Evolutionary conservation across 2,329 filamentous ascomycete species (phyloP).

Genomic region (Stylonectria norvegica): DNA sequence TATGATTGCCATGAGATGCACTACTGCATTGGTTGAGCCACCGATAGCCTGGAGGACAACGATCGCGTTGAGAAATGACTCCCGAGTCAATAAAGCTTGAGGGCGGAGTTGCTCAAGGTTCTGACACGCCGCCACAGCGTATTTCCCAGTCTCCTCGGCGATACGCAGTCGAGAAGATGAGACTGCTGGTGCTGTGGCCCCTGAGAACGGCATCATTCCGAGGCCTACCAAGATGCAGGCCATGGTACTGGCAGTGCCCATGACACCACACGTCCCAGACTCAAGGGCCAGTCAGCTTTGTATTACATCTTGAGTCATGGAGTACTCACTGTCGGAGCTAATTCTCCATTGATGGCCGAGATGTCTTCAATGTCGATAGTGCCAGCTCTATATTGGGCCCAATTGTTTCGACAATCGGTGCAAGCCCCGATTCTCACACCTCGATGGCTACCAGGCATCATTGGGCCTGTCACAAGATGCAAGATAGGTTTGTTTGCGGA

Average conservation of each 20-base stretch:
- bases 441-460: conserved; percentile 68
- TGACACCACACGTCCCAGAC: conserved; percentile 82
- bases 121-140: conserved; percentile 64
- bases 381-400: conserved; percentile 65
- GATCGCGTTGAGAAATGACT: conserved; percentile 79
- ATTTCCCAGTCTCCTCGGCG: conserved; percentile 67
- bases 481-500: conserved; percentile 70
- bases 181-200: conserved; percentile 74
- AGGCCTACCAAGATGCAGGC: conserved; percentile 78
- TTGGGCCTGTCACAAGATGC: conserved; percentile 67
- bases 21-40: conserved; percentile 79
- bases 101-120: conserved; percentile 66
- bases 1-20: conserved; percentile 83
- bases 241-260: conserved; percentile 93
- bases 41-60: conserved; percentile 84
- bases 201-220: conserved; percentile 74
- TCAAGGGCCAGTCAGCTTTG: conserved; percentile 31
- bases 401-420: conserved; percentile 71
- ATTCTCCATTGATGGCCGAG: conserved; percentile 64
- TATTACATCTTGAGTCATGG: background rate
- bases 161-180: conserved; percentile 77
- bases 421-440: conserved; percentile 67
- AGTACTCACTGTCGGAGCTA: conserved; percentile 61
- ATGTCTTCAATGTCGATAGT: conserved; percentile 70
- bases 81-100: conserved; percentile 66